Evolutionary conservation across 176 grass and related monocot species (phyloP), one percentile per base, ranked within the genome.

Genomic region (Aegilops speltoides): DNA sequence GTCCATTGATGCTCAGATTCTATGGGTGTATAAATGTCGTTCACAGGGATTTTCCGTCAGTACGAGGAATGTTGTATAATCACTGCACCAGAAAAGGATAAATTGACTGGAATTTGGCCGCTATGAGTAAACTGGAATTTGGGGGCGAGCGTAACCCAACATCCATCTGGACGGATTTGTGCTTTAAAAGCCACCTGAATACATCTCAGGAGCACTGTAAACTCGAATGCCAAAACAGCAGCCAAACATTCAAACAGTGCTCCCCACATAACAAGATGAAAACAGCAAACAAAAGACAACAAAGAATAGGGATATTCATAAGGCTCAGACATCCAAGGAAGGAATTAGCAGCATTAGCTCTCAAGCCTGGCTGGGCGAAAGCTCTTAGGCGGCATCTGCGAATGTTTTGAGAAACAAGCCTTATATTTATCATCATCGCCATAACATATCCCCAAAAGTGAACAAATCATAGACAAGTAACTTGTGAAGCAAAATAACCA

Each of bases 1-100:
- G 15, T 5, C 48, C 5, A 56, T 5, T 31, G 69, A 87, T 89
- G 92, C 92, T 94, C 84, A 94, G 87, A 89, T 94, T 94, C 92
- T 94, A 94, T 94, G 92, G 92, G 92, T 94, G 92, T 91, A 87
- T 76, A 59, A 23, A 78, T 85, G 92, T 94, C 87, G 66, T 67
- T 91, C 87, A 87, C 68, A 77, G 71, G 77, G 14, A 85, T 76
- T 14, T 66, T 80, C 86, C 73, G 46, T 93, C 91, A 87, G 87
- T 61, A 93, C 91, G 88, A 93, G 85, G 91, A 93, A 93, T 93
- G 85, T 86, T 93, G 72, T 89, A 61, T 48, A 38, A 89, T 74
- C 60, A 80, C 25, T 43, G 41, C 77, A 26, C 9, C 46, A 38
- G 5, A 66, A 50, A 26, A 48, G 17, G 16, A 1, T n/a, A 10